Base-by-base conservation (phyloP, 1,284 basidiomycete species). In the Moesziomyces globuligerus region DNA sequence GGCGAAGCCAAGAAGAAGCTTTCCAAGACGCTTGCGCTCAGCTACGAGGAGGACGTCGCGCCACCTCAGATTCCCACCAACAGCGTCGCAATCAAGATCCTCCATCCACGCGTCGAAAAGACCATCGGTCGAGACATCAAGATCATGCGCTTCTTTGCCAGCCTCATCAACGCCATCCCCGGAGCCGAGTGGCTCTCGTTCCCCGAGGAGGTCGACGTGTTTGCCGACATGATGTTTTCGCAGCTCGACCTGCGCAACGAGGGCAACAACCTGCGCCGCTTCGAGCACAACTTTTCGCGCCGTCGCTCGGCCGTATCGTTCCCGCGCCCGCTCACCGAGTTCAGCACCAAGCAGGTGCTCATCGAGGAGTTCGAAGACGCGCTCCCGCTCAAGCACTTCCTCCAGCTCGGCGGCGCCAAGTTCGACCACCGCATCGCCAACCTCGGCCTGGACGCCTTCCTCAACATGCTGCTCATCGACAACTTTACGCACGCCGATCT, bases 401-500 rank as follows among this genome's bases (percentile, higher is more conserved):
- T 99, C 71, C 87, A 86, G 60, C 91, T 94, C 66, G 94, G 95
- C 1, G 94, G 93, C 3, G 72, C 54, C 23, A 91, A 91, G 7
- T 98, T 89, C 79, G 93, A 98, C 78, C 89, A 90, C 56, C 88
- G 90, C 55, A 88, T 99, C 38, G 95, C 96, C 7, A 94, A 92
- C 54, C 87, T 94, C 17, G 96, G 96, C 10, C 86, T 98, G 15
- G 94, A 98, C 82, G 93, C 94, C 1, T 99, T 98, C 84, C 83
- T 99, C 81, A 93, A 97, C 84, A 99, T 99, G 95, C 88, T 99
- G 21, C 86, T 99, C 1, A 86, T 98, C 43, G 95, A 99, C 84
- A 98, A 99, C 83, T 99, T 97, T 83, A 94, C 95, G 2, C 95
- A 98, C 82, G 90, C 94, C 3, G 95, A 80, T 42, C 48, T 80